Evolutionary conservation across 768 basidiomycete genomes (phyloP), one percentile per base, ranked within the genome.

Genomic region (Tylopilus felleus): DNA sequence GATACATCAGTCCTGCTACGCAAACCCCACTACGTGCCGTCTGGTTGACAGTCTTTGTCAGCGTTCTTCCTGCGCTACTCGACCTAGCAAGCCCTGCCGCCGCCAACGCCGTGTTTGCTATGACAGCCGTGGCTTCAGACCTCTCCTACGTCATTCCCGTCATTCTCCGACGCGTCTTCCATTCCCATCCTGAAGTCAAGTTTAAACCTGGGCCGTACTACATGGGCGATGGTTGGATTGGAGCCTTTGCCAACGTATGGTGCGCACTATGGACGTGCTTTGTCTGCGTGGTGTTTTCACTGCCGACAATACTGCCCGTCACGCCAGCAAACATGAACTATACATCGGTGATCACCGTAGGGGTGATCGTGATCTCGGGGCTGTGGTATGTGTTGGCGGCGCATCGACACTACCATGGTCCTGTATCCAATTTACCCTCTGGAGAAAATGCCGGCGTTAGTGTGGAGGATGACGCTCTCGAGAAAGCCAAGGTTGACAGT

Each of bases 191-290:
- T 0, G 83, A 84, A 49, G 83, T 84, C 45, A 62, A 69, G 33
- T 84, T 84, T 73, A 75, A 72, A 36, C 83, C 83, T 0, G 83
- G 83, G 8, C 83, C 83, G 16, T 84, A 80, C 66, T 83, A 81
- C 69, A 75, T 84, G 75, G 77, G 81, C 22, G 73, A 77, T 48
- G 80, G 80, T 2, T 58, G 71, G 53, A 56, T 81, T 13, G 80
- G 80, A 0, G 72, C 70, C 68, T 62, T 70, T 13, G 69, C 70
- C 49, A 82, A 82, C 55, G 45, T 75, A 29, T 75, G 67, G 59
- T 80, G 79, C 55, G 71, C 78, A 25, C 35, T 68, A 8, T 80
- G 77, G 77, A 75, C 76, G 44, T 57, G 68, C 14, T 79, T 79
- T 60, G 74, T 80, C 16, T 70, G 65, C 46, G 70, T 80, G 38